phyloP scores from a whole-genome alignment of 2,329 filamentous ascomycete genomes.

The Alternaria tenuissima region DNA sequence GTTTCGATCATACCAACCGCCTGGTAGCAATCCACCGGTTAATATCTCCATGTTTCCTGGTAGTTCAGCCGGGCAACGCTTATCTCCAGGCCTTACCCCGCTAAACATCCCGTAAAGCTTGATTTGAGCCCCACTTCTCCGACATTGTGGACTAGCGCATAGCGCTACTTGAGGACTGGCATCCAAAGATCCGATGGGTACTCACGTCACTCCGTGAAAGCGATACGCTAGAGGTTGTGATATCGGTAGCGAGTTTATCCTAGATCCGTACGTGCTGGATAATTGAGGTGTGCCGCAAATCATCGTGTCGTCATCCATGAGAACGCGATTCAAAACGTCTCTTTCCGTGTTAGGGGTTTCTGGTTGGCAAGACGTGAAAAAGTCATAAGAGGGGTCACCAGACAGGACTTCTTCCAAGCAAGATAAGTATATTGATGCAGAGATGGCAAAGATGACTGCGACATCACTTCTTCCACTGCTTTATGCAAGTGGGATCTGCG shows the following conservation, averaged over 20 bases:
- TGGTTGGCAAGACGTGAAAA: background rate
- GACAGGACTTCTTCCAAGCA: background rate
- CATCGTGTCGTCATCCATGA: background rate
- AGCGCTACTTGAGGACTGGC: background rate
- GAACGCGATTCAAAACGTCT: background rate
- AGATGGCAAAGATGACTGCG: background rate
- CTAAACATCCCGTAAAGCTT: conserved; percentile 4
- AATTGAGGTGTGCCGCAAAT: background rate
- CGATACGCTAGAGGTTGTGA: background rate
- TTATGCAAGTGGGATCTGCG: background rate
- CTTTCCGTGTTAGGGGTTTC: background rate
- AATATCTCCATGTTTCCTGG: background rate
- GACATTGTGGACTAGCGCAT: background rate
- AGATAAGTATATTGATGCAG: background rate
- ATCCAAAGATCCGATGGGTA: background rate
- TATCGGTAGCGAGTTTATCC: background rate
- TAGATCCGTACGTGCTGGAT: background rate
- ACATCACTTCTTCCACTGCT: conserved; percentile 6
- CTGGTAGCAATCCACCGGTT: conserved; percentile 2
- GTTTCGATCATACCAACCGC: background rate
- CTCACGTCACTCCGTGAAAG: background rate
- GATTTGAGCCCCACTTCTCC: background rate
- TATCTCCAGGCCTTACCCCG: background rate
- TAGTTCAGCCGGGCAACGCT: background rate
- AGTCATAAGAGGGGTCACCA: background rate